Base-by-base conservation (phyloP, 2,329 filamentous ascomycete species). In the Purpureocillium lavendulum region DNA sequence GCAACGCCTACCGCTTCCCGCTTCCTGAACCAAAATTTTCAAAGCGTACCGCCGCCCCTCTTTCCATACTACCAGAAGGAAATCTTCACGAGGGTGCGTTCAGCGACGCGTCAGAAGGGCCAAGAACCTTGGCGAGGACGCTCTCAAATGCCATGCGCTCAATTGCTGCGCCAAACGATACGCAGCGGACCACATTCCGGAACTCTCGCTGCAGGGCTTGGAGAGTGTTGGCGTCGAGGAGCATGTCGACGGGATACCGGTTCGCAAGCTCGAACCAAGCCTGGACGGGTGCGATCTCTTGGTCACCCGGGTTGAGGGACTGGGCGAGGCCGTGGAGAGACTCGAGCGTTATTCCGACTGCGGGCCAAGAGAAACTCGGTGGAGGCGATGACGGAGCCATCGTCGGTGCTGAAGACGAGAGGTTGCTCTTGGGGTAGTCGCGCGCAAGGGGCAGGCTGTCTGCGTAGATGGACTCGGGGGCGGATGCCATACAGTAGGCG, bases 191-290 rank as follows among this genome's bases (percentile, higher is more conserved):
- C 1, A 66, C 61, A 12, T 58, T 58, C 4, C 56, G 56, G 6
- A 75, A 57, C 47, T 65, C 68, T 5, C 52, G 43, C 50, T 62
- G 60, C 36, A 75, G 53, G 18, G 39, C 36, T 9, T 60, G 61
- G 31, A 72, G 47, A 29, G 60, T 51, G 16, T 49, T 49, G 0
- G 40, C 40, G 34, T 59, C 50, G 38, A 69, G 50, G n/a, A 71
- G 54, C 13, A 59, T 39, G 10, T 47, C 58, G n/a, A 56, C 45
- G 16, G 65, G 62, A 46, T 66, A 72, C 30, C 58, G 50, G 4
- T 45, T 51, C 17, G 62, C 63, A 18, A 75, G 61, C 59, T 75
- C 71, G 51, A 75, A 75, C 71, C 70, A 75, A 2, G 65, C 70
- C 54, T 75, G 71, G 18, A 75, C 66, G 13, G 71, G 71, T 21